These are phyloP conservation scores for Penicillium coffeae DNA, from an alignment of 495 filamentous ascomycete species.

Conservation along the genomic window DNA sequence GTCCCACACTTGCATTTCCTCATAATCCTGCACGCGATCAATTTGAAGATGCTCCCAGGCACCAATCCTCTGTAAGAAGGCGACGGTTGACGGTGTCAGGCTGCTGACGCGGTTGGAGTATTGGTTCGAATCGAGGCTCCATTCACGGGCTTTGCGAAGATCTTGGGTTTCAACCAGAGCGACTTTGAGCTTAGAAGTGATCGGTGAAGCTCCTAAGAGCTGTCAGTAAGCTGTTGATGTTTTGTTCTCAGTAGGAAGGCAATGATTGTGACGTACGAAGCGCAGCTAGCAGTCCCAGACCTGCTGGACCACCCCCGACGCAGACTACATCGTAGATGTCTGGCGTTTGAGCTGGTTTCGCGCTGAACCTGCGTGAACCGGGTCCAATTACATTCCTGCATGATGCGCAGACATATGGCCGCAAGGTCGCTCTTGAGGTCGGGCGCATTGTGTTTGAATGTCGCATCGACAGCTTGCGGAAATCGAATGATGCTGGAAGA, in stretches of 20 bases:
- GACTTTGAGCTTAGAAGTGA: slow-evolving; percentile 72
- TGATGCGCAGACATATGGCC: slow-evolving; percentile 41
- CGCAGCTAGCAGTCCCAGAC: slow-evolving; percentile 80
- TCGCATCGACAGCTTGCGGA: not conserved
- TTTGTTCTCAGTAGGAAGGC: not conserved
- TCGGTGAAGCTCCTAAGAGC: slow-evolving; percentile 56
- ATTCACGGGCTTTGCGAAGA: slow-evolving; percentile 59
- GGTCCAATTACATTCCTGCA: slow-evolving; percentile 31
- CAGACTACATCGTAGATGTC: slow-evolving; percentile 90
- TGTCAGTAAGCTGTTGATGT: not conserved
- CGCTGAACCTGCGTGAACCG: slow-evolving; percentile 28
- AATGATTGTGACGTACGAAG: slow-evolving; percentile 57
- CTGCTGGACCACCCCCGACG: slow-evolving; percentile 94
- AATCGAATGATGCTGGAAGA: not conserved
- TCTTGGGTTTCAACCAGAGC: slow-evolving; percentile 90
- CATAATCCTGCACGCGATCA: slow-evolving; percentile 76
- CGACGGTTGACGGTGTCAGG: slow-evolving; percentile 77
- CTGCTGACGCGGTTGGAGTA: slow-evolving; percentile 96
- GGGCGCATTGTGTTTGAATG: slow-evolving; percentile 32
- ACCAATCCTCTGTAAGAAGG: slow-evolving; percentile 70
- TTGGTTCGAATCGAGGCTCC: slow-evolving; percentile 59
- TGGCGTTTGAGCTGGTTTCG: slow-evolving; percentile 21
- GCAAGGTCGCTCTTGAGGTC: slow-evolving; percentile 29
- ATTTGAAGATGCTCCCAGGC: slow-evolving; percentile 76
- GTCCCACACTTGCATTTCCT: slow-evolving; percentile 97